These are phyloP conservation scores for Dimocarpus longan DNA, from an alignment of 345 rosid genomes.

Conservation along the genomic window DNA sequence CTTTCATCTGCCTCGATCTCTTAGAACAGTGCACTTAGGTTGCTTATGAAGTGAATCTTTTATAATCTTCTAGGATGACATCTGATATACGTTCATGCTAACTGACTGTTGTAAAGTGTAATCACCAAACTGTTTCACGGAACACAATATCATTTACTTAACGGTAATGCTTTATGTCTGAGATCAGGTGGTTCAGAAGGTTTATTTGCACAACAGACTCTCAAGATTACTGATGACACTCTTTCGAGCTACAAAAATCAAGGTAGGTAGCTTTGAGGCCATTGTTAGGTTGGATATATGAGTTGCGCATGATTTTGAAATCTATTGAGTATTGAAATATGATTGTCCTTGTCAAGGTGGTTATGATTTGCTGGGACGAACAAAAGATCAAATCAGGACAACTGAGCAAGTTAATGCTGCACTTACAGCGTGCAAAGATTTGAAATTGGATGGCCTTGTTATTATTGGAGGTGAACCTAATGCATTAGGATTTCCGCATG, in stretches of 20 bases:
- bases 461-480: conserved; percentile 79
- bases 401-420: conserved; percentile 96
- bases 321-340: conserved; percentile 19
- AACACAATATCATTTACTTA: background rate
- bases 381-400: conserved; percentile 95
- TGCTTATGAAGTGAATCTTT: background rate
- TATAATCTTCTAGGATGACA: background rate
- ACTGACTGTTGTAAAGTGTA: background rate
- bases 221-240: conserved; percentile 78
- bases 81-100: background rate
- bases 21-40: background rate
- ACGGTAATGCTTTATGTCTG: background rate
- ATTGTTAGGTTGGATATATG: conserved; percentile 14
- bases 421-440: conserved; percentile 71
- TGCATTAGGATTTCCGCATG: background rate
- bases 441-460: conserved; percentile 95
- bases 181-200: conserved; percentile 95
- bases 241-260: conserved; percentile 93
- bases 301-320: conserved; percentile 16
- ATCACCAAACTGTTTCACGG: background rate
- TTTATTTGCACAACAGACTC: conserved; percentile 88
- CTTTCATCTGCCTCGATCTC: background rate
- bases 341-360: conserved; percentile 60
- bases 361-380: conserved; percentile 93
- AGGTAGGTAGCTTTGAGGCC: conserved; percentile 47